phyloP scores from a whole-genome alignment of 345 rosid species.

The Tarenaya hassleriana region DNA sequence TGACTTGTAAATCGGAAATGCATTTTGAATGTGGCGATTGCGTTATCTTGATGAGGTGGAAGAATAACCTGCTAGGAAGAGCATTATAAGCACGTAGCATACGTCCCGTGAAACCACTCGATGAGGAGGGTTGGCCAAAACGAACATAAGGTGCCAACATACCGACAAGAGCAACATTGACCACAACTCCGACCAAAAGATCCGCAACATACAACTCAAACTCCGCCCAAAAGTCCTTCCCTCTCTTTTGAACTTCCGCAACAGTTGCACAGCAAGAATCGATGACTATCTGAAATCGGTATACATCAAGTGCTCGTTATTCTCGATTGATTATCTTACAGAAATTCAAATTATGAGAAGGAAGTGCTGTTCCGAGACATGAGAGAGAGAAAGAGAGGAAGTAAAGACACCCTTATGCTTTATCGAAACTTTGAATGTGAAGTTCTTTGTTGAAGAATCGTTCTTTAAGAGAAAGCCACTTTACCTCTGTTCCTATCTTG shows the following conservation, averaged over 20 bases:
- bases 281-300: constrained; percentile 61
- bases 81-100: constrained; percentile 67
- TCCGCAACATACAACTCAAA: constrained; percentile 91
- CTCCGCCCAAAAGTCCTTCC: constrained; percentile 89
- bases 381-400: not conserved
- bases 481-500: constrained; percentile 86
- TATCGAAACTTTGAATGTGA: not conserved
- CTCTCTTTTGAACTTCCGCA: constrained; percentile 91
- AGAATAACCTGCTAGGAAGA: constrained; percentile 91
- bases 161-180: constrained; percentile 79
- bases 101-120: constrained; percentile 58
- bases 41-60: too few species aligned
- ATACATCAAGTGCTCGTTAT: constrained; percentile 6
- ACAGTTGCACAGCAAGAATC: constrained; percentile 90
- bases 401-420: not conserved
- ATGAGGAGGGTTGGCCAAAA: constrained; percentile 56
- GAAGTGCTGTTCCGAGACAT: too few species aligned
- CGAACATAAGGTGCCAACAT: constrained; percentile 94
- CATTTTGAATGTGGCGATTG: not conserved
- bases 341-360: too few species aligned
- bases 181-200: constrained; percentile 81
- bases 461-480: not conserved
- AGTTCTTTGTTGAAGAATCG: not conserved
- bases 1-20: too few species aligned
- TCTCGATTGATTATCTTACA: too few species aligned